Evolutionary conservation across 1,139 yeast species (phyloP), one percentile per base, ranked within the genome.

Genomic region (Yamadazyma triangularis): DNA sequence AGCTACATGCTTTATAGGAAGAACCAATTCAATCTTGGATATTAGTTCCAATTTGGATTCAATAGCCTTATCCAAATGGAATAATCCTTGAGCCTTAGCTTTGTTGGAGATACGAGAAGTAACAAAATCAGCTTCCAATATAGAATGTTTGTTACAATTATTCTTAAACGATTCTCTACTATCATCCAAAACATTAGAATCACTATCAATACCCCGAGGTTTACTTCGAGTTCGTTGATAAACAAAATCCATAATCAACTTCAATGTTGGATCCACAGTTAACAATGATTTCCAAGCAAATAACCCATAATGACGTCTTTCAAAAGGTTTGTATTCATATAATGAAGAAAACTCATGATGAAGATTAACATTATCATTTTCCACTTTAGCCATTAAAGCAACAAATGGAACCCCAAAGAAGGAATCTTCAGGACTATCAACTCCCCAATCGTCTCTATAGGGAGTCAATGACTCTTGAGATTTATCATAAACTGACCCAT

Each of bases 1-100:
- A 2, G 72, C 41, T 2, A 65, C 56, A 30, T 56, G 59, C 15
- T 51, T 54, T 9, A 45, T 45, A 0, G 80, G 80, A 16, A 75
- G 44, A 8, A 58, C 53, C 20, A 54, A 50, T 20, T 60, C 56
- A 13, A 72, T 59, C 35, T 54, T 50, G 29, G 59, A 55, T 22
- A 53, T 36, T 23, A 50, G 34, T 41, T 48, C 44, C 45, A 23
- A 23, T 8, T 23, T n/a, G n/a, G 13, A 10, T n/a, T 23, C 24
- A 12, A 23, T 23, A 8, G 11, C 11, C n/a, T n/a, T 7, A 23
- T 10, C 10, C 21, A 19, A 19, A 10, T n/a, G 7, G 8, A 11
- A 23, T n/a, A 23, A n/a, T 12, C 24, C 24, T 10, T 8, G 11
- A 8, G 8, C n/a, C 13, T 23, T 23, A 8, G 13, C 8, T 10